Percentiles rank a stretch among this genome's conserved stretches.
phyloP scores from a whole-genome alignment of 495 filamentous ascomycete species.

The Lepraria neglecta region DNA sequence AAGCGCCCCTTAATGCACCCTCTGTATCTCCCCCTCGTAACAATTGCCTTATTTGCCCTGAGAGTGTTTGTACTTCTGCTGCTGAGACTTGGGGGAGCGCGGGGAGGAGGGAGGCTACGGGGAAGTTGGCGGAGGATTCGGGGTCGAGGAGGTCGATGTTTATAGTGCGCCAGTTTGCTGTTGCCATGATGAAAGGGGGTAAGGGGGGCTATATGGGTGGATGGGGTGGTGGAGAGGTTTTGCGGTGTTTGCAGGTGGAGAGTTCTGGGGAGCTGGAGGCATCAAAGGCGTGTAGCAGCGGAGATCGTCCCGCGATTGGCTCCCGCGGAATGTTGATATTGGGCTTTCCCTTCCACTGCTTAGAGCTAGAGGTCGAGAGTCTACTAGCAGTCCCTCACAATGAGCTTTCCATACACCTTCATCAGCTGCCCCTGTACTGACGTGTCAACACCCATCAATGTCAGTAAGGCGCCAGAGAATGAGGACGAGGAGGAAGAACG shows the following conservation, averaged over 20 bases:
- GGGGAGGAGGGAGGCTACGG: conserved; percentile 69
- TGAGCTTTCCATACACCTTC: conserved; percentile 75
- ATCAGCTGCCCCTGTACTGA: conserved; percentile 90
- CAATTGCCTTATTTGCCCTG: conserved; percentile 74
- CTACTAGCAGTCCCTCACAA: neutral
- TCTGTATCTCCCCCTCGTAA: conserved; percentile 78
- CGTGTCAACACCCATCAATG: conserved; percentile 17
- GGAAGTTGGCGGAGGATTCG: conserved; percentile 83
- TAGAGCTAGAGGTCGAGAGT: too few relatives aligned
- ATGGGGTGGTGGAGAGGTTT: neutral
- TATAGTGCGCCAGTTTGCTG: conserved; percentile 81
- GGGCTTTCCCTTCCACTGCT: too few relatives aligned
- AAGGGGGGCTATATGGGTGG: too few relatives aligned
- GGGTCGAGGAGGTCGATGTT: conserved; percentile 85
- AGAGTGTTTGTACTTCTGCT: conserved; percentile 64
- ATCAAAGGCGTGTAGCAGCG: neutral
- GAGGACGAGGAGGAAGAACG: conserved; percentile 66
- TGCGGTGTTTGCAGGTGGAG: neutral
- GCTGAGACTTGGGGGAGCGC: conserved; percentile 60
- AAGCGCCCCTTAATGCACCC: conserved; percentile 68
- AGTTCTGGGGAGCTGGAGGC: neutral
- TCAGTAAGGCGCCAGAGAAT: conserved; percentile 23
- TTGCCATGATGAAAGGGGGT: conserved; percentile 45
- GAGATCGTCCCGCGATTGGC: too few relatives aligned
- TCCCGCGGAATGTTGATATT: too few relatives aligned